Evolutionary conservation across 768 basidiomycete genomes (phyloP).

Genomic region (Lactifluus volemus): DNA sequence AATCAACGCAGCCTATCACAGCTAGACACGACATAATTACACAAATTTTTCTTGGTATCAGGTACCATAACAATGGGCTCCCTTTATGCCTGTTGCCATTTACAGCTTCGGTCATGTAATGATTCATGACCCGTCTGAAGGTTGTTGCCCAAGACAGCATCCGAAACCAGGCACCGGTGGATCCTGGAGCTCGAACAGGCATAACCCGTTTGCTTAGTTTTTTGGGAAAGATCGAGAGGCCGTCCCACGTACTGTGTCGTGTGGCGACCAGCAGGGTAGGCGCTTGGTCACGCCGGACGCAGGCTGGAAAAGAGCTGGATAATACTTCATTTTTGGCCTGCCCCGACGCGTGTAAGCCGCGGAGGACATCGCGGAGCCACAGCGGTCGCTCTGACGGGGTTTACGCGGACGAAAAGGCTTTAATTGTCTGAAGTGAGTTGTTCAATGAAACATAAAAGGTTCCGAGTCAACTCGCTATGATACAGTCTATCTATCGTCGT

Average conservation of each 20-base stretch:
- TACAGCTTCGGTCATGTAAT: background rate
- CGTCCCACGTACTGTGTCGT: no score
- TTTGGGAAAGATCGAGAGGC: no score
- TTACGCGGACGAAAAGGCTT: background rate
- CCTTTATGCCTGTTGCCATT: background rate
- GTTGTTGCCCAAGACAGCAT: background rate
- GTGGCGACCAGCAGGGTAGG: background rate
- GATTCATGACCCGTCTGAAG: no score
- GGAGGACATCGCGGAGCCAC: slow-evolving; percentile 3
- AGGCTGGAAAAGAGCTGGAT: no score
- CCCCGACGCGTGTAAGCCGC: slow-evolving; percentile 1
- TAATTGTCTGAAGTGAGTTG: background rate
- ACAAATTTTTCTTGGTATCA: background rate
- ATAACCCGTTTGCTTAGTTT: background rate
- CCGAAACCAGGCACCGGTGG: background rate
- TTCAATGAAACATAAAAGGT: background rate
- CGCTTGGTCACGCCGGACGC: background rate
- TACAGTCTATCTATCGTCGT: no score
- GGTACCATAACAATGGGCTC: background rate
- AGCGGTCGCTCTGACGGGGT: background rate
- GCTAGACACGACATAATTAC: background rate
- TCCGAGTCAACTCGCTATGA: background rate
- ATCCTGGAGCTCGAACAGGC: background rate
- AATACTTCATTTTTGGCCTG: background rate
- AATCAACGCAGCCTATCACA: background rate